Evolutionary conservation across 2,329 filamentous ascomycete genomes (phyloP), one percentile per base, ranked within the genome.

Genomic region (Seiridium unicorne): DNA sequence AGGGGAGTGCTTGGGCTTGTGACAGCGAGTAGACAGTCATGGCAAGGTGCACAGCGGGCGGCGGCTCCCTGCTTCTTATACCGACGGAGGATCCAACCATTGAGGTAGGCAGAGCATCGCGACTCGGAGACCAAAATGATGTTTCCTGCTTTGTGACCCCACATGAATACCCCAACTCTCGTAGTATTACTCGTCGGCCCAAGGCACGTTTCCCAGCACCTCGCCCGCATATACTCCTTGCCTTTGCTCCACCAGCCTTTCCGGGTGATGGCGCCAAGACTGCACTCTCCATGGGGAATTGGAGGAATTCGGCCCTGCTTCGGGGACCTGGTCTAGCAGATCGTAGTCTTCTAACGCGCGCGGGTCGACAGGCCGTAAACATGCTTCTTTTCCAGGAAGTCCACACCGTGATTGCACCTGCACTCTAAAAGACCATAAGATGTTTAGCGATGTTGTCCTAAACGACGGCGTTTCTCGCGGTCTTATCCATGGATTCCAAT

Each of bases 291-390:
- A 26, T 40, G 54, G 40, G 44, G 36, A 42, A 57, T 57, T 57
- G 26, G 54, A 31, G 44, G 36, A 42, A 57, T 57, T 57, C 54
- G 54, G 54, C 40, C 54, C 54, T 57, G 54, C 44, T 47, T 57
- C 54, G 54, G 54, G 51, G 51, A 26, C 18, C 18, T 26, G 18
- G 18, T 26, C 18, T 35, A n/a, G 34, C 36, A 13, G 34, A 38
- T 7, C 35, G 38, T 18, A 34, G 11, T 42, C 13, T 13, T 1
- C 38, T 42, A 42, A 42, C 38, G 38, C 38, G 7, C 38, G 35
- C 49, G 49, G 31, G 13, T 53, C 49, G 49, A 34, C 49, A 40
- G 18, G 49, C 49, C 35, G 49, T 34, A 35, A 53, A 35, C 32
- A 35, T 26, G 11, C 35, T 8, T 53, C 35, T 35, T 38, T 38